Evolutionary conservation across 192 early-diverging fungal species (phyloP), one percentile per base, ranked within the genome.

Genomic region (Linnemannia schmuckeri): DNA sequence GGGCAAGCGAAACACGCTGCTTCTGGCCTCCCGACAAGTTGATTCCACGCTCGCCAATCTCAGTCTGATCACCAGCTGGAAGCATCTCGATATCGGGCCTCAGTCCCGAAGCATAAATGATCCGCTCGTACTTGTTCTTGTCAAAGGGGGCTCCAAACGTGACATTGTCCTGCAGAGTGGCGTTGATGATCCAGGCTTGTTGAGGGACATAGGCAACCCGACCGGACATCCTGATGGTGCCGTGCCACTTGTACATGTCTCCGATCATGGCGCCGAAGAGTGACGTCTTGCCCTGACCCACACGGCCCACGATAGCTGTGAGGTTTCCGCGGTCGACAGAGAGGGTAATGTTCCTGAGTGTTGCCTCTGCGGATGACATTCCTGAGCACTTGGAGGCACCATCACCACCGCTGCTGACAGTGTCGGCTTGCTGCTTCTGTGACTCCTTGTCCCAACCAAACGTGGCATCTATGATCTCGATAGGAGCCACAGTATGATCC

Each of bases 21-120:
- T 96, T 96, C 91, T 99, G 98, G 0, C 97, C 97, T 37, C 78
- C 98, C 97, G 93, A 97, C 95, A 68, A 98, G 27, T 66, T 66
- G 82, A 97, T 93, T 66, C 97, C 97, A 79, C 92, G 91, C 84
- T 97, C 96, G 52, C 97, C 96, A 82, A 97, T 96, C 79, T 98
- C 97, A 13, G 96, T 97, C 88, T 92, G 82, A 88, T 99, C 98
- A 20, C 97, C 97, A 24, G 91, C 95, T 10, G 94, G 88, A 40
- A 98, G 87, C 17, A 96, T 95, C 6, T 92, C 93, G 24, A 99
- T 87, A 90, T 99, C 98, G 12, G 90, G 90, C 38, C 89, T 90
- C 54, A 99, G 88, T n/a, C 94, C 93, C 83, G 97, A 97, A 4
- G 95, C 95, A 15, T 90, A 88, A 75, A 99, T 87, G 10, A 92